These are phyloP conservation scores for Penicillium janthinellum DNA, from an alignment of 2,329 filamentous ascomycete genomes.

Conservation along the genomic window DNA sequence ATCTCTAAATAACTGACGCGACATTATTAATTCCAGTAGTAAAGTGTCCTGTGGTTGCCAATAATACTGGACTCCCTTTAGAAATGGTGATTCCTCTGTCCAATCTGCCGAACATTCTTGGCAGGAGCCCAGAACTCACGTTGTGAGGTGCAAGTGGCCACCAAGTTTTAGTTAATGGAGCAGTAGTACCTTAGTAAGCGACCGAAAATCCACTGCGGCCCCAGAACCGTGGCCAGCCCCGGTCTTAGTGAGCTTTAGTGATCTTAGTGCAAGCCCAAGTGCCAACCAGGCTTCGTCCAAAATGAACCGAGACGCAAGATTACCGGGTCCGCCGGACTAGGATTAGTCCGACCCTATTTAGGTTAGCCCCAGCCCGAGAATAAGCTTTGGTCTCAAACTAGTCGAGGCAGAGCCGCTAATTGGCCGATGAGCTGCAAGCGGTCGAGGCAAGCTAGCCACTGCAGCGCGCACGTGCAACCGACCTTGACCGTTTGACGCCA, in stretches of 20 bases:
- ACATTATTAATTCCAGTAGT: not conserved
- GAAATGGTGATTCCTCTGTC: not conserved
- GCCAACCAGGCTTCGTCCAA: not conserved
- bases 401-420: constrained; percentile 4
- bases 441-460: constrained; percentile 5
- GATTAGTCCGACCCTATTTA: not conserved
- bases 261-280: not conserved
- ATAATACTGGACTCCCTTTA: not conserved
- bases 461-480: constrained; percentile 15
- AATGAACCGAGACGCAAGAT: not conserved
- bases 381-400: constrained; percentile 3
- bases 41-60: not conserved
- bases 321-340: not conserved
- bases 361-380: not conserved
- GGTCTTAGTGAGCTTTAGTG: not conserved
- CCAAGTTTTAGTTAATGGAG: not conserved
- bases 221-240: not conserved
- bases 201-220: not conserved
- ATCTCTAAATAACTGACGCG: too few species aligned
- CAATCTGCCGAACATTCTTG: too few species aligned
- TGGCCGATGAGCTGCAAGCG: constrained; percentile 6
- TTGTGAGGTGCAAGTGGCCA: not conserved
- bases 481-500: not conserved
- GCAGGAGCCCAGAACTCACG: too few species aligned
- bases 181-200: not conserved